Evolutionary conservation across 129 eudicot species (phyloP), one percentile per base, ranked within the genome.

Genomic region (Rutidosis leptorrhynchoides): DNA sequence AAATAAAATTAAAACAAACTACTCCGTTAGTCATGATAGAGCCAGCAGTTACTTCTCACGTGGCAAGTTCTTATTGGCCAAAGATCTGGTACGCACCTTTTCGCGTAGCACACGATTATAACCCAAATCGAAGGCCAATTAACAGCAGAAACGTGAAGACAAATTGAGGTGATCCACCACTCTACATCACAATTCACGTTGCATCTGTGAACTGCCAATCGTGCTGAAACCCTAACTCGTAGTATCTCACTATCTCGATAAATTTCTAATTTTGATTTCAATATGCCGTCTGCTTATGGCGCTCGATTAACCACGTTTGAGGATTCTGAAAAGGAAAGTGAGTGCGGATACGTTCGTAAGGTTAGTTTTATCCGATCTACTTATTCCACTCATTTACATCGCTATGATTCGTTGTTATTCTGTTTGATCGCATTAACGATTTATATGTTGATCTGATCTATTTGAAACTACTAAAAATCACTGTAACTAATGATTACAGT

Each of bases 281-380:
- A n/a, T 21, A 93, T 93, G 99, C 96, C 99, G 81, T 67, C 99
- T 1, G 85, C 79, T 0, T 86, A 88, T 63, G 99, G 92, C 25
- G 85, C 85, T 77, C 96, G 95, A 22, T 24, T 93, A 67, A 93
- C 99, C 23, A 93, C 99, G 26, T 93, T 93, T 49, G 99, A 93
- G 69, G 99, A 93, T 65, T 82, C 92, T 10, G 99, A 93, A 69
- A 93, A 93, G 90, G 99, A 93, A 80, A 93, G 99, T 74, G 99
- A 93, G 92, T 93, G 91, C 62, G 99, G 99, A 2, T 93, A 93
- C 76, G 95, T 93, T 48, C 95, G 99, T 66, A 93, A 93, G 99
- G 99, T 93, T 10, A 17, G 25, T 27, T 24, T 64, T 25, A 22
- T 6, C 69, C 58, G 54, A 46, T 58, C 66, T 66, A 22, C n/a